Base-by-base conservation (phyloP, 495 filamentous ascomycete genomes). In the Xylona heveae region DNA sequence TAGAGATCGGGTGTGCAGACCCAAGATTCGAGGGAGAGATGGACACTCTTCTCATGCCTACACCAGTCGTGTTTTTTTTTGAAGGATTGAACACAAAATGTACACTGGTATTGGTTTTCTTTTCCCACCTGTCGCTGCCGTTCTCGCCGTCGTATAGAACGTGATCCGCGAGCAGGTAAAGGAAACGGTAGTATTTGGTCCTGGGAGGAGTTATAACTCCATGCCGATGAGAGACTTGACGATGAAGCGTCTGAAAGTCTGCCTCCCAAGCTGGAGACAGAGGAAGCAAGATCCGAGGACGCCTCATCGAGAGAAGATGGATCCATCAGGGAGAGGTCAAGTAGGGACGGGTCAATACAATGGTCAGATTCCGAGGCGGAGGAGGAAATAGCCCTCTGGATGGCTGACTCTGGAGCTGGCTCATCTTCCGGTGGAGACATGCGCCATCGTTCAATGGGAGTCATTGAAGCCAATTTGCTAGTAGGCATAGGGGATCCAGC, bases 181-280 rank as follows among this genome's bases (percentile, higher is more conserved):
- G n/a, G n/a, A n/a, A n/a, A n/a, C n/a, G n/a, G n/a, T n/a, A n/a
- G n/a, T n/a, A n/a, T n/a, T n/a, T n/a, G n/a, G n/a, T n/a, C n/a
- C n/a, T n/a, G n/a, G n/a, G n/a, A n/a, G n/a, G n/a, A n/a, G n/a
- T n/a, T n/a, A n/a, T n/a, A n/a, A n/a, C n/a, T n/a, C n/a, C n/a
- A n/a, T 23, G 50, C 50, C 3, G 52, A 53, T 2, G 50, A 54
- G 17, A 37, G 26, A 22, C 51, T 56, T 2, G 42, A 48, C 1
- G 54, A 54, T 3, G 51, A 46, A n/a, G n/a, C n/a, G n/a, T n/a
- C 12, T 3, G 51, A 56, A 17, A 32, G 39, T 6, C 39, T 37
- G 31, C 48, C 47, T 2, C 46, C 50, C 15, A 57, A 30, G 31
- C 50, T 53, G 1, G 50, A 51, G 1, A 39, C 30, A 0, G 50